Conservation (phyloP, 2,329 filamentous ascomycete species). For the Mycosphaerelloides madeirae region DNA sequence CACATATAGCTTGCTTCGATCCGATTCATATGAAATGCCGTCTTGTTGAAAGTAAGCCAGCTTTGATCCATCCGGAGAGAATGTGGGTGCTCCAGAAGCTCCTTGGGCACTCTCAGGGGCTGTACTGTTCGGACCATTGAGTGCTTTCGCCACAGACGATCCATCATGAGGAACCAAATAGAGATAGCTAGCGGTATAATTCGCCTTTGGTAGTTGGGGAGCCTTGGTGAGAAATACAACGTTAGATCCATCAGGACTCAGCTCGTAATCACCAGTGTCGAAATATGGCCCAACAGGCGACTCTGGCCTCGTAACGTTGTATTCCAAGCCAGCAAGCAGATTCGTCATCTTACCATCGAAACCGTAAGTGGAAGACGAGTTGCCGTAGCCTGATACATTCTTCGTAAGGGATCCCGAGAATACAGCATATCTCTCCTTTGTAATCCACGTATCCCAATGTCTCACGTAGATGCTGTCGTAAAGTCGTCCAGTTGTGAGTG, state of each 20-base stretch:
- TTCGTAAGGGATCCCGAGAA: conserved; percentile 43
- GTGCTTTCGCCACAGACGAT: conserved; percentile 17
- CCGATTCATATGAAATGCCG: conserved; percentile 21
- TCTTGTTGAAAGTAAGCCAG: conserved; percentile 24
- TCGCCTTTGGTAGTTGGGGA: conserved; percentile 23
- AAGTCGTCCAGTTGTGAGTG: conserved; percentile 42
- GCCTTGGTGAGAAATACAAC: conserved; percentile 25
- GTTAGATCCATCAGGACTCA: conserved; percentile 22
- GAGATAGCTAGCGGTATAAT: conserved; percentile 22
- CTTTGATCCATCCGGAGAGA: conserved; percentile 21
- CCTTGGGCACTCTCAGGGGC: conserved; percentile 21
- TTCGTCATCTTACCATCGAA: conserved; percentile 21
- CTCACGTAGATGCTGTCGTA: conserved; percentile 51
- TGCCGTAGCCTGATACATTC: conserved; percentile 7
- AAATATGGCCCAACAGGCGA: conserved; percentile 21
- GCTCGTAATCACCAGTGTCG: conserved; percentile 20
- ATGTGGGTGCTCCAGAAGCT: conserved; percentile 17
- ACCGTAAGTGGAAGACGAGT: conserved; percentile 1
- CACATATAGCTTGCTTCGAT: conserved; percentile 23
- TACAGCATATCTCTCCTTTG: conserved; percentile 47
- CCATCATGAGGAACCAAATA: conserved; percentile 26
- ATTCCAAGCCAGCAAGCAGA: conserved; percentile 19
- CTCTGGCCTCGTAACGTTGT: conserved; percentile 23
- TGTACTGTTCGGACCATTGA: conserved; percentile 24
- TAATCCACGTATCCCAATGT: conserved; percentile 50